Conservation (phyloP, 2,329 filamentous ascomycete species). For the Fusarium udum region DNA sequence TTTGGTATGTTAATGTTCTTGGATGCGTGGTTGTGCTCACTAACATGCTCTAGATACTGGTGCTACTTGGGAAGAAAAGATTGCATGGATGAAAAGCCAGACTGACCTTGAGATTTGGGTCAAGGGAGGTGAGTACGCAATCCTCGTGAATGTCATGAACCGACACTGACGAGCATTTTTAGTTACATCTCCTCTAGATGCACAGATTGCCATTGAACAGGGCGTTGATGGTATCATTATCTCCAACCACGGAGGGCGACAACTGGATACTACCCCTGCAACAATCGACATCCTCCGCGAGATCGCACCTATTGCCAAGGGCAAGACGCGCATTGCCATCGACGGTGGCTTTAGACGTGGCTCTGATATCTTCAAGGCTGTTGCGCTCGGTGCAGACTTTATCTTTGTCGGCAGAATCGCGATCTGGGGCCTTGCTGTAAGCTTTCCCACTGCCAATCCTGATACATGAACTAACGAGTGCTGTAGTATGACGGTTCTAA, state of each 20-base stretch:
- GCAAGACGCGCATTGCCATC: not conserved
- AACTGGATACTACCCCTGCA: not conserved
- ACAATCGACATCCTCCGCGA: not conserved
- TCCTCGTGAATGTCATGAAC: fast-evolving
- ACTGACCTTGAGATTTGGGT: not conserved
- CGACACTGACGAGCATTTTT: not conserved
- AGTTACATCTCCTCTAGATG: not conserved
- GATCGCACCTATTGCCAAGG: not conserved
- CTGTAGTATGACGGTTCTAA: not conserved
- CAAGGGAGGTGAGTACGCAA: not conserved
- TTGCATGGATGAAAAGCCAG: not conserved
- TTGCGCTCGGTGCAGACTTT: not conserved
- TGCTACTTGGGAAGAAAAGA: not conserved
- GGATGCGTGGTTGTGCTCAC: fast-evolving
- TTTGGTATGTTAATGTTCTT: not conserved
- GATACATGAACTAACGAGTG: not conserved
- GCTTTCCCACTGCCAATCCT: fast-evolving
- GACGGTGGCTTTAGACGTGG: not conserved
- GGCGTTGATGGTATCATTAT: not conserved
- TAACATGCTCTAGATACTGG: not conserved
- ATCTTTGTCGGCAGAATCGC: not conserved
- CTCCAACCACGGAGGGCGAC: not conserved
- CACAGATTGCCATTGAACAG: not conserved
- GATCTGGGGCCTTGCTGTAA: not conserved
- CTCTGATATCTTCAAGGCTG: not conserved